phyloP scores from a whole-genome alignment of 441 rosid genomes.

The Erodium chrysanthum region DNA sequence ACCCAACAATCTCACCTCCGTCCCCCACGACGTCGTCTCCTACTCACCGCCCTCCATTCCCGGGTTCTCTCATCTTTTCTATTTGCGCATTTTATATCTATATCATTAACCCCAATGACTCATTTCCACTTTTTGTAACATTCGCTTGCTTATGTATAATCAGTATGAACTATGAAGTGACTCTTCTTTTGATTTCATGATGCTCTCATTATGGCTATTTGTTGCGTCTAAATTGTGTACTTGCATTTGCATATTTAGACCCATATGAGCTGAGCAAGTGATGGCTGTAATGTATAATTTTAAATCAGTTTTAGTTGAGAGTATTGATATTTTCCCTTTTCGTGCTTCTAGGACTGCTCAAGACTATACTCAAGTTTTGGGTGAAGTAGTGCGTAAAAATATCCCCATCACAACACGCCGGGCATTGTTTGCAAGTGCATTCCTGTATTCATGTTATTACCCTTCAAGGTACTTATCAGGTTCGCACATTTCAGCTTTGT shows the following conservation, averaged over 20 bases:
- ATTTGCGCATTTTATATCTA: no score
- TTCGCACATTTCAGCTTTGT: constrained; percentile 47
- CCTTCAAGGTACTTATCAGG: constrained; percentile 97
- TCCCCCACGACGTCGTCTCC: constrained; percentile 15
- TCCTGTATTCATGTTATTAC: constrained; percentile 41
- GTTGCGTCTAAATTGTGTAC: background rate
- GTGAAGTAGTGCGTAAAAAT: constrained; percentile 30
- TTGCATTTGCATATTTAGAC: background rate
- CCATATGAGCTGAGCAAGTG: background rate
- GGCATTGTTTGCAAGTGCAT: constrained; percentile 42
- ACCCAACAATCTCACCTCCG: constrained; percentile 20
- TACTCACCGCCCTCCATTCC: constrained; percentile 20
- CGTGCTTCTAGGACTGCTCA: constrained; percentile 24
- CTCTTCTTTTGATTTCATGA: no score
- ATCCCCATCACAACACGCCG: constrained; percentile 38
- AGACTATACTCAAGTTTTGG: constrained; percentile 29
- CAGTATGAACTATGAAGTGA: background rate
- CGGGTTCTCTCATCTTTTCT: constrained; percentile 28
- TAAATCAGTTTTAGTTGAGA: background rate
- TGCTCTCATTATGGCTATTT: background rate
- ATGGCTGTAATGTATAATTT: background rate
- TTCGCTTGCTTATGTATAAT: background rate
- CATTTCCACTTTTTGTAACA: background rate
- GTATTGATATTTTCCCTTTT: constrained; percentile 18
- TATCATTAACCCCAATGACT: background rate